These are phyloP conservation scores for Vaccinium corymbosum DNA, from an alignment of 148 eudicot genomes.

Conservation along the genomic window DNA sequence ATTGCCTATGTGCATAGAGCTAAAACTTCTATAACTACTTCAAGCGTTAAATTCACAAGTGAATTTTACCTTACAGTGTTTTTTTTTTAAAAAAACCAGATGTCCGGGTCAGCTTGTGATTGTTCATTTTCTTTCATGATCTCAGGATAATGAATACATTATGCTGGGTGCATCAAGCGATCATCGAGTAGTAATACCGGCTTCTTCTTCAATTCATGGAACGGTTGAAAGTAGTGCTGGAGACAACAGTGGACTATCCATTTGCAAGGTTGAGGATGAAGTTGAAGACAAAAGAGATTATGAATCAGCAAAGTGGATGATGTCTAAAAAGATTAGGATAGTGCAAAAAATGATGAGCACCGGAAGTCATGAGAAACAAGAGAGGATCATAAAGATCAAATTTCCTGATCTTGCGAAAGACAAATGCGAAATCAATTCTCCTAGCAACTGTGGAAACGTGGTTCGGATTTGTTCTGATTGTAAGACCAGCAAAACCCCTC, in stretches of 20 bases:
- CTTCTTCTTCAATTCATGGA: constrained; percentile 7
- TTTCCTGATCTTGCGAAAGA: not conserved
- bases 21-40: not conserved
- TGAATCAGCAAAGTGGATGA: constrained; percentile 14
- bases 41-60: not conserved
- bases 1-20: not conserved
- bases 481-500: constrained; percentile 56
- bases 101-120: too few relatives aligned
- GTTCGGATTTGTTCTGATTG: constrained; percentile 48
- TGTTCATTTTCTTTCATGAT: not conserved
- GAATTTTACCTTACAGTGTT: not conserved
- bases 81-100: too few relatives aligned
- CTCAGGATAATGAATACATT: constrained; percentile 7
- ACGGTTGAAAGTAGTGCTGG: not conserved
- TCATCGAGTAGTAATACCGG: not conserved
- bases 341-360: constrained; percentile 15
- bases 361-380: not conserved
- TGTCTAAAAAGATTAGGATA: constrained; percentile 20
- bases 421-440: not conserved
- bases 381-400: not conserved
- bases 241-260: not conserved
- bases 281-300: not conserved
- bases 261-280: not conserved
- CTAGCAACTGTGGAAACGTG: not conserved
- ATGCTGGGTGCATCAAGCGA: constrained; percentile 10